Evolutionary conservation across 345 rosid species (phyloP), one percentile per base, ranked within the genome.

Genomic region (Euphorbia lathyris): DNA sequence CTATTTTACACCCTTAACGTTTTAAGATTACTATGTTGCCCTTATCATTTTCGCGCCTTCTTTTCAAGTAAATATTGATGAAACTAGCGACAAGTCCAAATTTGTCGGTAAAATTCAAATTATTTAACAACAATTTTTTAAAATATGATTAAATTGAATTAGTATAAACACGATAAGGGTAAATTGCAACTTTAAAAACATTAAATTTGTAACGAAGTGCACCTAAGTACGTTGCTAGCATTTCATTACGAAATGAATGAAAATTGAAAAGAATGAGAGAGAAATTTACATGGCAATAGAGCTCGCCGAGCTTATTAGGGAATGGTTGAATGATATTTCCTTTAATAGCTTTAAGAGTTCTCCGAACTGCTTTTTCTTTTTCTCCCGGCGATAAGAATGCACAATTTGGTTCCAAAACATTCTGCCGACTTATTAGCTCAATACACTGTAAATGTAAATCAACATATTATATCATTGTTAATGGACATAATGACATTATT

Each of bases 231-330:
- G n/a, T n/a, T n/a, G n/a, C n/a, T n/a, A n/a, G n/a, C n/a, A n/a
- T n/a, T n/a, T n/a, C n/a, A n/a, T 34, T 34, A 7, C 38, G 38
- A 34, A 34, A 34, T 34, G 38, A 34, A 34, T 7, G 13, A 55
- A 23, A 23, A 10, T 7, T 55, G 34, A 13, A n/a, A 26, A 22
- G 36, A 11, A 32, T 2, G 11, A 1, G 26, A 25, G 38, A 20
- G 59, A 51, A 51, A 14, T 6, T 45, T 73, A 73, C 71, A 60
- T 73, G 71, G 66, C 77, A 73, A 59, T 59, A 73, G 11, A 73
- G 61, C 2, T 66, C 76, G 2, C 67, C 53, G 10, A 34, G 5
- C 4, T 50, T 50, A 5, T n/a, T 38, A 25, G 53, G 67, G 10
- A 65, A 25, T 32, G 64, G 50, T 13, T 7, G 12, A 32, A 65